A percentile compares a stretch with the other conserved stretches of the same genome.
phyloP scores from a whole-genome alignment of 164 flowering plant species.

The Litsea cubeba region DNA sequence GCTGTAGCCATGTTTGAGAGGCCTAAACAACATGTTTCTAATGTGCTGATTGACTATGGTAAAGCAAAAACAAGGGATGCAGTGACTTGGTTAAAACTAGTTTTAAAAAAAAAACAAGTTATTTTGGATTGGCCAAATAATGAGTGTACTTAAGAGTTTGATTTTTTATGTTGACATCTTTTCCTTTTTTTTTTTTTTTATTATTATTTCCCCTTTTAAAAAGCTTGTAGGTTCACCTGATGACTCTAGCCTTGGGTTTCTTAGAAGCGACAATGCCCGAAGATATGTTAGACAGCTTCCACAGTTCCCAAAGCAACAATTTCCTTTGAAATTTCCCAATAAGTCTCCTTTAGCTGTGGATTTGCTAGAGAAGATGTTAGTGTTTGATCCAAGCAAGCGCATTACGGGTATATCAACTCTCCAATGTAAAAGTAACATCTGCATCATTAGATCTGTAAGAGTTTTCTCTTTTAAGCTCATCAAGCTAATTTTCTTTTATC shows the following conservation, averaged over 20 bases:
- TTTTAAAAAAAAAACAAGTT: too few relatives aligned
- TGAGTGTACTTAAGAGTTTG: not conserved
- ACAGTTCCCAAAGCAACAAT: conserved; percentile 72
- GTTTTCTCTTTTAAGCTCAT: not conserved
- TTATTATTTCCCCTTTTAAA: not conserved
- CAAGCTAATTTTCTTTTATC: conserved; percentile 4
- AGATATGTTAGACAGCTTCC: conserved; percentile 90
- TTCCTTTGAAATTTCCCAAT: conserved; percentile 63
- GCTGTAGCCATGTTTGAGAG: not conserved
- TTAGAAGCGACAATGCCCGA: conserved; percentile 91
- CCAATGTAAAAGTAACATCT: too few relatives aligned
- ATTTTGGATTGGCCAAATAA: not conserved
- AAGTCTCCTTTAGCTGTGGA: conserved; percentile 66
- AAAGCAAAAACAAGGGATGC: too few relatives aligned
- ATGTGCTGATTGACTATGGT: not conserved
- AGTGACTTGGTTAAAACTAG: not conserved
- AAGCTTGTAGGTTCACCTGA: conserved; percentile 95
- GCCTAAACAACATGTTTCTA: not conserved
- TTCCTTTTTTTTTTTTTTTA: not conserved
- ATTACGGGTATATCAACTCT: conserved; percentile 60
- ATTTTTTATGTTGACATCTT: not conserved
- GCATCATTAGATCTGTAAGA: not conserved
- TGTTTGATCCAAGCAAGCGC: conserved; percentile 84
- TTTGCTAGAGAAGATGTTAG: conserved; percentile 90
- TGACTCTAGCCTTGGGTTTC: conserved; percentile 89